phyloP scores from a whole-genome alignment of 257 asterid genomes.

The Solanum infundibuliforme region DNA sequence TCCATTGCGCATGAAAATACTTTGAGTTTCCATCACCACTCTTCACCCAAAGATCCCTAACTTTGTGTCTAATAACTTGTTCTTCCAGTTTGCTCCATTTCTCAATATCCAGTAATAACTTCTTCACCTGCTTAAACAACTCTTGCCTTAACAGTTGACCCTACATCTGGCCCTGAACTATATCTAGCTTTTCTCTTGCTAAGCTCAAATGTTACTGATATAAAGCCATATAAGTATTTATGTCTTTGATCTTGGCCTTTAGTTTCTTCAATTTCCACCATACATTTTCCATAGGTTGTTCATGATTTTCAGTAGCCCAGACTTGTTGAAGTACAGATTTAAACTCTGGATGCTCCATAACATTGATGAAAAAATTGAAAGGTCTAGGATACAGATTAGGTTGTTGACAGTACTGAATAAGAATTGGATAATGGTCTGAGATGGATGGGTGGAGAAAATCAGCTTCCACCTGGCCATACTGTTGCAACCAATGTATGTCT shows the following conservation, averaged over 20 bases:
- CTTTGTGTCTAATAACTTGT: background rate
- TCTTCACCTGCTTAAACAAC: no score
- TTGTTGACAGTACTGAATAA: no score
- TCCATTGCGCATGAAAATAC: background rate
- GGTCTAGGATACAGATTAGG: background rate
- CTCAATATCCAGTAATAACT: no score
- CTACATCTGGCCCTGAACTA: no score
- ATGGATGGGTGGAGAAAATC: background rate
- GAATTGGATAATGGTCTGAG: background rate
- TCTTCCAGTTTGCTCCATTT: background rate
- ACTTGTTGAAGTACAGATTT: background rate
- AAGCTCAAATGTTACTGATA: background rate
- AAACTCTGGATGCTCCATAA: background rate
- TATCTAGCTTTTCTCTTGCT: background rate
- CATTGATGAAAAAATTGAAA: background rate
- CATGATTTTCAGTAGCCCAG: background rate
- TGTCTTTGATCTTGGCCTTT: background rate
- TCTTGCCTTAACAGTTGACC: background rate
- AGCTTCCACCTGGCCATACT: background rate
- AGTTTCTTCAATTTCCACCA: no score
- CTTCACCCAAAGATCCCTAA: background rate
- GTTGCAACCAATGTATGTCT: background rate
- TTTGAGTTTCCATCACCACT: background rate
- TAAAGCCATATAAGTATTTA: no score
- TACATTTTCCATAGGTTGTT: background rate